These are phyloP conservation scores for Trichosanthes cucumerina DNA, from an alignment of 306 rosid genomes.

Conservation along the genomic window DNA sequence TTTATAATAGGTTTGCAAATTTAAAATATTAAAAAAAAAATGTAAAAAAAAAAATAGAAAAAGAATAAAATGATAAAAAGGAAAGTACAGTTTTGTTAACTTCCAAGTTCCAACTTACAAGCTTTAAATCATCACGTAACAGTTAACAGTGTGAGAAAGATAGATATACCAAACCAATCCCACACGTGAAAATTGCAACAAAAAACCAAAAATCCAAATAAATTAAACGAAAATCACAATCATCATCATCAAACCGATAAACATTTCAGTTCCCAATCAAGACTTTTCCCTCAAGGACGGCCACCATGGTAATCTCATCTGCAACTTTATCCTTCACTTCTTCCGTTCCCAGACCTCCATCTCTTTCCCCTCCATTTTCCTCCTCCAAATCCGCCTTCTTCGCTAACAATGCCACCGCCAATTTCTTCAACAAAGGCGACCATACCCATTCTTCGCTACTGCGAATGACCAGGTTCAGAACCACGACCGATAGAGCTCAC, in stretches of 20 bases:
- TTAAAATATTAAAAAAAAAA: no score
- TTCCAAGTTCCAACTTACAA: no score
- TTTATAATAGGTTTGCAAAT: no score
- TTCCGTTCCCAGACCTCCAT: constrained; percentile 21
- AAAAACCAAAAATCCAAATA: neutral
- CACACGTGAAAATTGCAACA: no score
- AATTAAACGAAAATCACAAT: neutral
- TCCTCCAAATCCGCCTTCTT: constrained; percentile 38
- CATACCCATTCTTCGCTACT: constrained; percentile 4
- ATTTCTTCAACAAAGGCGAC: constrained; percentile 22
- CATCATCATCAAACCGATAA: neutral
- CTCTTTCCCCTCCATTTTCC: constrained; percentile 20
- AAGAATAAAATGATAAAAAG: no score
- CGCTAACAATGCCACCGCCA: constrained; percentile 16
- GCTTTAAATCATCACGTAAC: no score
- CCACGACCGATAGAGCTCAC: constrained; percentile 20
- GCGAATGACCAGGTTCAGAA: constrained; percentile 19
- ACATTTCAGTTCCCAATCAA: neutral
- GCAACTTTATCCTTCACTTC: constrained; percentile 32
- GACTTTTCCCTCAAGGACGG: neutral
- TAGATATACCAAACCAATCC: neutral
- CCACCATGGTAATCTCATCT: constrained; percentile 43
- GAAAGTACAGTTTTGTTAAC: no score
- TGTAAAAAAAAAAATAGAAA: no score
- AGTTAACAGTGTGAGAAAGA: neutral